phyloP scores from a whole-genome alignment of 2,329 filamentous ascomycete genomes.

The Amesomyces nigricolor region DNA sequence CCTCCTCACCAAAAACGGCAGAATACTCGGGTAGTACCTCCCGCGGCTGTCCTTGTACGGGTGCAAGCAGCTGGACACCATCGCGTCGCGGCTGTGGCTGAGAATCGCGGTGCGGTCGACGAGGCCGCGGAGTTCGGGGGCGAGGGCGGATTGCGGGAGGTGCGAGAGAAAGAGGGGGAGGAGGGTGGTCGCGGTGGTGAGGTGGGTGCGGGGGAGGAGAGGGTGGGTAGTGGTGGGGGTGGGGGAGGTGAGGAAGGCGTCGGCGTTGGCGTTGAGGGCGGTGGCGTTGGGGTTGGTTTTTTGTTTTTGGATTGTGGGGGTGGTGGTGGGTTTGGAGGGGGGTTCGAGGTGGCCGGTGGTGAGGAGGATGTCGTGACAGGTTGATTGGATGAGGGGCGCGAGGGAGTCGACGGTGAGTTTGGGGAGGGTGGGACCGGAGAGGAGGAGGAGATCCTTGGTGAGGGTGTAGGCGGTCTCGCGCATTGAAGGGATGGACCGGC shows the following conservation, averaged over 20 bases:
- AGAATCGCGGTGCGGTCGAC: constrained; percentile 79
- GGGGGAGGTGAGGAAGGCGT: constrained; percentile 58
- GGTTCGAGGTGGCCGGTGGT: constrained; percentile 43
- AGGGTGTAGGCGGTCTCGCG: constrained; percentile 58
- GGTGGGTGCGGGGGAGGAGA: constrained; percentile 32
- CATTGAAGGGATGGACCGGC: constrained; percentile 47
- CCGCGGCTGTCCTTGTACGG: constrained; percentile 61
- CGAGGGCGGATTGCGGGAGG: constrained; percentile 60
- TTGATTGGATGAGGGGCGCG: constrained; percentile 56
- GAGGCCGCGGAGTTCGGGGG: constrained; percentile 65
- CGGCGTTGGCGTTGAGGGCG: constrained; percentile 55
- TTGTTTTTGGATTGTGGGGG: constrained; percentile 30
- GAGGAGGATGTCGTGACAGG: constrained; percentile 68
- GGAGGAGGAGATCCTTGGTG: constrained; percentile 50
- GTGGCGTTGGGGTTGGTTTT: constrained; percentile 19
- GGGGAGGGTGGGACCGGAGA: constrained; percentile 60
- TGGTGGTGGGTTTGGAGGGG: constrained; percentile 27
- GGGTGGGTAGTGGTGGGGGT: constrained; percentile 21
- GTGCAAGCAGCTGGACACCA: constrained; percentile 78
- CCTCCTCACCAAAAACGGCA: constrained; percentile 69
- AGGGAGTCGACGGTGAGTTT: constrained; percentile 62
- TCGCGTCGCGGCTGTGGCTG: constrained; percentile 60
- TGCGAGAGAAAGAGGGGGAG: constrained; percentile 57
- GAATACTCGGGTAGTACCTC: constrained; percentile 63
- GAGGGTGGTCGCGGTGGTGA: constrained; percentile 53